Percentiles rank a stretch among this genome's conserved stretches.
Evolutionary conservation across 2,329 filamentous ascomycete genomes (phyloP).

Genomic region (Trichoderma polysporum): DNA sequence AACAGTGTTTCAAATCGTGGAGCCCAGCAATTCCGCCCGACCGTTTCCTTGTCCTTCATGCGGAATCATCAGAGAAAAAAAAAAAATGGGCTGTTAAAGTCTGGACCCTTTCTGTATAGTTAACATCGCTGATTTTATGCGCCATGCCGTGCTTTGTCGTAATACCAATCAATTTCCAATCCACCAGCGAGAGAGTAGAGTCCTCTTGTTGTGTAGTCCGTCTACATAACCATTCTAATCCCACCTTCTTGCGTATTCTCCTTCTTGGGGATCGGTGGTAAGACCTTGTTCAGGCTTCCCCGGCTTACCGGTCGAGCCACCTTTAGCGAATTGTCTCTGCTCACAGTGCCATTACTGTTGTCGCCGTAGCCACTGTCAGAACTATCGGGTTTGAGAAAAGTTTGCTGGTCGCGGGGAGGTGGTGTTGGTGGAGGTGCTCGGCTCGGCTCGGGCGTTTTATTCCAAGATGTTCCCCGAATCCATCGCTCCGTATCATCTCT

Average conservation of each 20-base stretch:
- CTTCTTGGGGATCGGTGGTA: slow-evolving; percentile 55
- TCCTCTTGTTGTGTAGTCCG: slow-evolving; percentile 17
- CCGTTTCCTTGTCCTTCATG: slow-evolving; percentile 23
- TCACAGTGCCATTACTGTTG: slow-evolving; percentile 34
- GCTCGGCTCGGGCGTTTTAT: slow-evolving; percentile 47
- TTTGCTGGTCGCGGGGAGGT: slow-evolving; percentile 34
- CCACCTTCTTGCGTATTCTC: slow-evolving; percentile 31
- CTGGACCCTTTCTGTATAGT: slow-evolving; percentile 13
- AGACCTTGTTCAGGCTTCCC: slow-evolving; percentile 59
- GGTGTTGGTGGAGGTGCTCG: slow-evolving; percentile 40
- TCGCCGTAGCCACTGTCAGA: slow-evolving; percentile 50
- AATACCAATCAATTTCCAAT: slow-evolving; percentile 23
- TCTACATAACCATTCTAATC: slow-evolving; percentile 36
- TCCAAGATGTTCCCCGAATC: slow-evolving; percentile 40
- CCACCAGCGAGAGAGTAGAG: slow-evolving; percentile 24
- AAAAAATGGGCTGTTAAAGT: slow-evolving; percentile 11
- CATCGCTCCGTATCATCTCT: slow-evolving; percentile 45
- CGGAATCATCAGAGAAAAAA: slow-evolving; percentile 23
- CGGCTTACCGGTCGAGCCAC: slow-evolving; percentile 45
- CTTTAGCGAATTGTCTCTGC: slow-evolving; percentile 32
- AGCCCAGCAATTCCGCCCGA: slow-evolving; percentile 22
- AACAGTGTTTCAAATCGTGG: slow-evolving; percentile 19
- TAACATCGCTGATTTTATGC: slow-evolving; percentile 23
- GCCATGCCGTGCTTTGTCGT: slow-evolving; percentile 23
- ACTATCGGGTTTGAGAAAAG: slow-evolving; percentile 44